These are phyloP conservation scores for Alectoria sarmentosa DNA, from an alignment of 495 filamentous ascomycete species.

Conservation along the genomic window DNA sequence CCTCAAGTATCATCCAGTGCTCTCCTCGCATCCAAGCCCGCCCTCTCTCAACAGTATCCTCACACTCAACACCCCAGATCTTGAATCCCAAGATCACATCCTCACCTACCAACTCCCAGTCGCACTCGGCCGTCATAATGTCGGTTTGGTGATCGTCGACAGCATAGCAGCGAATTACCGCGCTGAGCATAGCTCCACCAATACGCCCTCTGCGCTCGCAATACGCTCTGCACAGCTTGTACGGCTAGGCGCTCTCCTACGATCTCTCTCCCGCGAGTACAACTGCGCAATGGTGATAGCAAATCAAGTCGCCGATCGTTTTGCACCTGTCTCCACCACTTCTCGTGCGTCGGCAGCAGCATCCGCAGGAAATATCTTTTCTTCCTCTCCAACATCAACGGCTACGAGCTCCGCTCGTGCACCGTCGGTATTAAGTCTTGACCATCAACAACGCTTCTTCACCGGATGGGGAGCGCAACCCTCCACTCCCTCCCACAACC, in stretches of 20 bases:
- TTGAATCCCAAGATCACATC: conserved; percentile 95
- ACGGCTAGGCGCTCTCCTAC: conserved; percentile 66
- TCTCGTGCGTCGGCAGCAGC: conserved; percentile 4
- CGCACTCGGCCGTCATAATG: conserved; percentile 61
- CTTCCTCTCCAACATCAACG: conserved; percentile 22
- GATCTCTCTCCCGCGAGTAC: conserved; percentile 63
- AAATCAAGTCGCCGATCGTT: conserved; percentile 94
- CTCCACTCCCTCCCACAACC: conserved; percentile 27
- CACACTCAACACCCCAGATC: conserved; percentile 77
- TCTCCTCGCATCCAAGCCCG: conserved; percentile 37
- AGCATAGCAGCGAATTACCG: conserved; percentile 91
- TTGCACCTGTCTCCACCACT: conserved; percentile 35
- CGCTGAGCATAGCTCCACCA: conserved; percentile 58
- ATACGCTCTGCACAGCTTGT: conserved; percentile 60
- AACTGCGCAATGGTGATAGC: conserved; percentile 80
- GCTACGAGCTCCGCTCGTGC: conserved; percentile 18
- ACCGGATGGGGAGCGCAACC: conserved; percentile 80
- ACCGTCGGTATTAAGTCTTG: conserved; percentile 46
- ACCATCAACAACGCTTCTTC: conserved; percentile 90
- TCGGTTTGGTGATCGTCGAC: conserved; percentile 81
- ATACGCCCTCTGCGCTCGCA: conserved; percentile 32
- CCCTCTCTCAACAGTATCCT: conserved; percentile 61
- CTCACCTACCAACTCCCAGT: conserved; percentile 84
- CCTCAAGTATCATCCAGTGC: conserved; percentile 53
- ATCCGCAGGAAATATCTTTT: conserved; percentile 15